These are phyloP conservation scores for Eucalyptus victrix DNA, from an alignment of 345 rosid genomes.

Conservation along the genomic window DNA sequence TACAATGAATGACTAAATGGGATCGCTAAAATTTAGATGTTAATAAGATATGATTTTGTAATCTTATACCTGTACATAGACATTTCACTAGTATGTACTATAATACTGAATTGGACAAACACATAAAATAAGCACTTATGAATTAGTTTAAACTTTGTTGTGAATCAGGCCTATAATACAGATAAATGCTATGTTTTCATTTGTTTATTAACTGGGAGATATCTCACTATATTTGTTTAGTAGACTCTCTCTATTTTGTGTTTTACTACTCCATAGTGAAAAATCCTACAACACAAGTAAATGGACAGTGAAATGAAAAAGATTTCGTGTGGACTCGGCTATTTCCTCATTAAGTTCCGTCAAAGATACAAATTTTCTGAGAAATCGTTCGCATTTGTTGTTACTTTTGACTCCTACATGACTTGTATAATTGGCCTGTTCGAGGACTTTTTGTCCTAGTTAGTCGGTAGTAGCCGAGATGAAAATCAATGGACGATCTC, in stretches of 20 bases:
- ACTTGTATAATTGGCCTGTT: neutral
- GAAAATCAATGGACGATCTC: neutral
- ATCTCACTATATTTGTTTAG: neutral
- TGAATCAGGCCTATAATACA: neutral
- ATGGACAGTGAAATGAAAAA: too few species aligned
- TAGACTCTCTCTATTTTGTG: neutral
- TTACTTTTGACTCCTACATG: neutral
- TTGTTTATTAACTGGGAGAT: neutral
- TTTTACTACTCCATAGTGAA: too few species aligned
- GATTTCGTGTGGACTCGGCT: neutral
- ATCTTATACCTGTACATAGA: neutral
- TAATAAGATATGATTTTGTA: neutral
- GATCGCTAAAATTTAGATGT: neutral
- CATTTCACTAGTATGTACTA: neutral
- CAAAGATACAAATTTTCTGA: too few species aligned
- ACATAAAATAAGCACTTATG: neutral
- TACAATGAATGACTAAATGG: too few species aligned
- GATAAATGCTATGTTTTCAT: neutral
- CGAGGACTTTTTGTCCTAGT: neutral
- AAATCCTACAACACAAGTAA: too few species aligned
- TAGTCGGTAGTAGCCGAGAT: too few species aligned
- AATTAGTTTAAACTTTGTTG: too few species aligned
- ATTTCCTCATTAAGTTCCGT: neutral
- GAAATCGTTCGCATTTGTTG: too few species aligned
- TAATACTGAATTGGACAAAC: neutral